Evolutionary conservation across 2,329 filamentous ascomycete species (phyloP), one percentile per base, ranked within the genome.

Genomic region (Fusarium mundagurra): DNA sequence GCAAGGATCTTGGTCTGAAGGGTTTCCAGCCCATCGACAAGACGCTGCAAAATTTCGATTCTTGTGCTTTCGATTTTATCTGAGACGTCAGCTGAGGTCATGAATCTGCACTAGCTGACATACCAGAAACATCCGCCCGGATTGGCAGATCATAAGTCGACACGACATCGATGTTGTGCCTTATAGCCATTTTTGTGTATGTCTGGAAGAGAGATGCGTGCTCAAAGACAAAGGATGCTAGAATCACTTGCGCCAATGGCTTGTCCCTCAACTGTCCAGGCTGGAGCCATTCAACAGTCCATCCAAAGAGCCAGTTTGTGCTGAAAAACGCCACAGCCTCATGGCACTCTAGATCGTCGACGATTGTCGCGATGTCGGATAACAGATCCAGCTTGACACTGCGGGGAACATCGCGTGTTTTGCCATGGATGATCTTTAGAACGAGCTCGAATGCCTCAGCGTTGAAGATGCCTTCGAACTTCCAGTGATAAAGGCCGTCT

Each of bases 11-110:
- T 10, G 3, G 11, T 18, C 17, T 50, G n/a, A 0, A 64, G 24
- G 0, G 4, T 29, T 0, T 18, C 18, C 0, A 64, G 6, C 1
- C n/a, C 24, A 22, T 44, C 31, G 0, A 18, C 0, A 2, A 64
- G 55, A 5, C 17, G 8, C 8, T 47, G 11, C 0, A 43, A 4
- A 2, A 64, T n/a, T 0, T 22, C 6, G 14, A 8, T 34, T 6
- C 61, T 64, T 1, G 24, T 50, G 1, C 2, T 43, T 47, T 41
- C 44, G 0, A 64, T 50, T 3, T 27, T 13, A 6, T 8, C 55
- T 61, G 5, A 1, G 9, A 3, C 1, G 6, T 61, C 6, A 64
- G 36, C 13, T 4, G 3, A 5, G n/a, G 8, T 8, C 6, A 17
- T 6, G 2, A 1, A 18, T 8, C 4, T 20, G 2, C 2, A n/a